Evolutionary conservation across 1,284 basidiomycete species (phyloP), one percentile per base, ranked within the genome.

Genomic region (Hypsizygus ulmarius): DNA sequence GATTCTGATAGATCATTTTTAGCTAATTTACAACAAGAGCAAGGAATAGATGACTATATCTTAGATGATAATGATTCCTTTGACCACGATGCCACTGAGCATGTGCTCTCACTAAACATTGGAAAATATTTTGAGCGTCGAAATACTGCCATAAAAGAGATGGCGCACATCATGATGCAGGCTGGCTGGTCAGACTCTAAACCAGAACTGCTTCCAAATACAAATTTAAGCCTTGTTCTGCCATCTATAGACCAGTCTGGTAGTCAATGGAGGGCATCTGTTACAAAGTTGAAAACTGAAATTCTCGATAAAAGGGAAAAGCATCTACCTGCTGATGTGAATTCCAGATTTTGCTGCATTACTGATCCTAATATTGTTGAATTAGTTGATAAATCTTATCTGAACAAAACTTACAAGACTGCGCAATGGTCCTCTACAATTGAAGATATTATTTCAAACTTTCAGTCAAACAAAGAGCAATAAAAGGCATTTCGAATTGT

Each of bases 401-500:
- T 45, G 7, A 4, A 42, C 15, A 30, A 32, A 5, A 32, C n/a
- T 47, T 52, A 33, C 15, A 28, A 41, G n/a, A 27, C 19, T 42
- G 12, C 14, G 10, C 9, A 21, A 11, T 43, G 41, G 33, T 10
- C 25, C 14, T 28, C 12, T 6, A 27, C 47, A 3, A 49, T 57
- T 5, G 27, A 55, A 2, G 15, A 15, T 5, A 54, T 55, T 14
- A 29, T 54, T 2, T 27, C 34, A 3, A 25, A 60, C 3, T 58
- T 52, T 35, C 41, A 16, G 6, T 45, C 65, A 7, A 71, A 70
- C 53, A 43, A 36, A n/a, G 69, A 71, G 32, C 68, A 73, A 49
- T 46, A 54, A 14, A 43, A 65, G 5, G 69, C 67, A 2, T 71
- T 70, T 39, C 32, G 46, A 11, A 63, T 72, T 19, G 53, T 68